Base-by-base conservation (phyloP, 768 basidiomycete genomes). In the Boletus sensibilis region DNA sequence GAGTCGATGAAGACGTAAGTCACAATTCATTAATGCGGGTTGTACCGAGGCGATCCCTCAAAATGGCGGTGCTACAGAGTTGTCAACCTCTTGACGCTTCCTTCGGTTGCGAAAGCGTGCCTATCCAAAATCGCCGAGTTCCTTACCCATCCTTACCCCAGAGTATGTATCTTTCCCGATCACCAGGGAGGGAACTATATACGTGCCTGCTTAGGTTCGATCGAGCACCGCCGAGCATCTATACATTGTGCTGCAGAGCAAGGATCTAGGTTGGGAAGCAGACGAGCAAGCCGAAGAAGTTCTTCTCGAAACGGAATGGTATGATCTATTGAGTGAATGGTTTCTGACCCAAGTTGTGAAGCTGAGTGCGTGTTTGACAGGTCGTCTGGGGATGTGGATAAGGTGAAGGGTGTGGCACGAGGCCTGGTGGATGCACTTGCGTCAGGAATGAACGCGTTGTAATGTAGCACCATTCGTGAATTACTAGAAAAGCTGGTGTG, bases 241-340 rank as follows among this genome's bases (percentile, higher is more conserved):
- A 9, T 97, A 94, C 66, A 75, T 92, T 27, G 78, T 83, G 16
- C 70, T 95, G 35, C 90, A 93, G 68, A 83, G 83, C 62, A 78
- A 78, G 44, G 90, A 91, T 60, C 65, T 88, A 10, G 84, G 79
- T 0, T 71, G 77, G 53, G 88, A 90, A 16, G 84, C 83, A 10
- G 85, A 86, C 37, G 82, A 80, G 38, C 61, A 49, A 27, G 77
- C 82, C 1, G 90, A 92, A 65, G 82, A 86, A 14, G 67, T 89
- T 13, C 70, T 94, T 39, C 73, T 94, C 27, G 88, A 94, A 68
- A 92, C 92, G 23, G 87, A 88, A 70, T 94, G 92, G 92, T 92
- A 56, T 55, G 82, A 71, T 47, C 37, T 37, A 29, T 45, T 56
- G 40, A 44, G 50, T 48, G 57, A 53, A 59, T 12, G 29, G 29